Evolutionary conservation across 208 protist genomes (phyloP), one percentile per base, ranked within the genome.

Genomic region (Novymonas esmeraldas): DNA sequence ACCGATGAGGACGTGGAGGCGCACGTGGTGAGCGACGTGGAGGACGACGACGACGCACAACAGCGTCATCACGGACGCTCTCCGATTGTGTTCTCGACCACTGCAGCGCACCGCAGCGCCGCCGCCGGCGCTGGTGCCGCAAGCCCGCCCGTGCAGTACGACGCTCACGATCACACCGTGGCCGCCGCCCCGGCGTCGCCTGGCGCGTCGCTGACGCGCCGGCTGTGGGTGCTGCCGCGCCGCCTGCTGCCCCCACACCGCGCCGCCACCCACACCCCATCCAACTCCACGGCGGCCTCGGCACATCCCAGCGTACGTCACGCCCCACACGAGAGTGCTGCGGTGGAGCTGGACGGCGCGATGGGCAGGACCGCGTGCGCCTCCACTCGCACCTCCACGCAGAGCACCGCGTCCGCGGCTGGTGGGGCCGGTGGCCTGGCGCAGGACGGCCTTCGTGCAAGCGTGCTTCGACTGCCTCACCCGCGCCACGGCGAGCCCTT

Each of bases 401-500:
- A 64, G 48, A 64, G 65, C 56, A 24, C 22, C 16, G 50, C 20
- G 10, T 50, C 65, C 0, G 56, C 42, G 51, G 29, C 51, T n/a
- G n/a, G n/a, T n/a, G n/a, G n/a, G n/a, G n/a, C n/a, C n/a, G n/a
- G n/a, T n/a, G n/a, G n/a, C n/a, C n/a, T n/a, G n/a, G n/a, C 10
- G 18, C 55, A 6, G 39, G 38, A 16, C 18, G 22, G 14, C 36
- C 0, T 22, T 34, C 11, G 10, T 28, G 64, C 41, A 22, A 36
- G 22, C 7, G 41, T 61, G 13, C 61, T 90, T 36, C 77, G 81
- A 11, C 64, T 94, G 0, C 83, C 82, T 3, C 89, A 94, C 60
- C 85, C 89, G 16, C 82, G 84, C 1, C 85, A 92, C 61, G 85
- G 83, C 36, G 61, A 78, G 26, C 81, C 83, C 9, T 54, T 62